Evolutionary conservation across 495 filamentous ascomycete species (phyloP).

Genomic region (Xylaria longipes): DNA sequence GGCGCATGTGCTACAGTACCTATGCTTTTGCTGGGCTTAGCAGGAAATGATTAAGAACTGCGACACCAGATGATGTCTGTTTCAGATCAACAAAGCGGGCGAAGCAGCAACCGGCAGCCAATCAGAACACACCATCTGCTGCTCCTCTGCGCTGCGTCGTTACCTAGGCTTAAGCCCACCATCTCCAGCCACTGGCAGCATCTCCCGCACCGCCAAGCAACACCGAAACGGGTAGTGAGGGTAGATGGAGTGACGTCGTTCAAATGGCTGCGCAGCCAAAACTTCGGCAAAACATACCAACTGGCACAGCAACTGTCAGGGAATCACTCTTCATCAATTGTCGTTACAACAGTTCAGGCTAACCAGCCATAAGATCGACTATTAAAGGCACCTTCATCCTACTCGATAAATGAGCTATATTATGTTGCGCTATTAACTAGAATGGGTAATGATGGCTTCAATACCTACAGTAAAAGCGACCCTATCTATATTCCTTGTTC

Average conservation of each 20-base stretch:
- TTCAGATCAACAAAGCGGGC: slow-evolving; percentile 32
- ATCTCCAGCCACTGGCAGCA: not conserved
- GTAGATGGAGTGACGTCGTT: slow-evolving; percentile 17
- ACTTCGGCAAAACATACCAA: not conserved
- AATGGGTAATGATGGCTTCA: not conserved
- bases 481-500: not conserved
- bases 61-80: slow-evolving; percentile 19
- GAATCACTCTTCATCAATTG: not conserved
- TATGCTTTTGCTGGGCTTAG: slow-evolving; percentile 14
- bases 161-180: slow-evolving; percentile 2
- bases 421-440: not conserved
- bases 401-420: not conserved
- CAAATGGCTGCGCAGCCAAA: not conserved
- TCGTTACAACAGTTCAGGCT: not conserved
- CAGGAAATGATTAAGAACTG: slow-evolving; percentile 4
- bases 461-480: not conserved
- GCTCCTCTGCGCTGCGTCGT: slow-evolving; percentile 10
- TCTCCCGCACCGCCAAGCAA: slow-evolving; percentile 16
- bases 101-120: slow-evolving; percentile 22
- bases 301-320: not conserved
- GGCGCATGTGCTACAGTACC: not conserved
- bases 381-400: not conserved
- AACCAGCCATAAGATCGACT: not conserved
- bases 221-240: not conserved
- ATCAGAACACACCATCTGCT: not conserved